These are phyloP conservation scores for Neurospora cerealis DNA, from an alignment of 495 filamentous ascomycete genomes.

Conservation along the genomic window DNA sequence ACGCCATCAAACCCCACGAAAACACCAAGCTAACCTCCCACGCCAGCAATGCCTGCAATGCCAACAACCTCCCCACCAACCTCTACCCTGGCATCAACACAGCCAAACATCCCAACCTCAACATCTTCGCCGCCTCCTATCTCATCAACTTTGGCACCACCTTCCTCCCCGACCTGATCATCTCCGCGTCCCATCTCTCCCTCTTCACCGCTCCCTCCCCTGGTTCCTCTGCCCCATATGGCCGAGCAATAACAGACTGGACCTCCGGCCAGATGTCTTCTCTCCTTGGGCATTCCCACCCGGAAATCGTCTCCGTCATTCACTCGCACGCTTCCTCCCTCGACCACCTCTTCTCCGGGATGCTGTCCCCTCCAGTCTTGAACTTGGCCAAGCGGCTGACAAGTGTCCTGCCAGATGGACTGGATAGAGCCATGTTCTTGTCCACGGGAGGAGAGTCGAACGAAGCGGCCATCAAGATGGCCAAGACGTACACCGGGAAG, in stretches of 20 bases:
- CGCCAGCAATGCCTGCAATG: background rate
- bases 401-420: constrained; percentile 30
- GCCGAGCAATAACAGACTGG: constrained; percentile 39
- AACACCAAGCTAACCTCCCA: background rate
- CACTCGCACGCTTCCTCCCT: constrained; percentile 30
- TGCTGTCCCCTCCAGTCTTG: constrained; percentile 44
- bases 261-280: constrained; percentile 49
- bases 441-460: constrained; percentile 46
- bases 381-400: constrained; percentile 36
- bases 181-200: constrained; percentile 14
- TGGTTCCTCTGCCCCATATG: background rate
- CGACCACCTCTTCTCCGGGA: constrained; percentile 46
- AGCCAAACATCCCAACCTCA: background rate
- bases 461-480: constrained; percentile 46
- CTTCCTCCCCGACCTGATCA: constrained; percentile 16
- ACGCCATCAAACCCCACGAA: background rate
- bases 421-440: constrained; percentile 46
- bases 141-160: constrained; percentile 20
- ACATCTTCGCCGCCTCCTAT: constrained; percentile 8
- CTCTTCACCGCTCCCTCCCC: constrained; percentile 10
- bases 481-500: constrained; percentile 46
- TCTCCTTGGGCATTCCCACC: constrained; percentile 46
- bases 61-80: background rate
- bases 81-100: constrained; percentile 2
- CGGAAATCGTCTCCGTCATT: constrained; percentile 44